A percentile compares a stretch with the other conserved stretches of the same genome.
phyloP scores from a whole-genome alignment of 2,329 filamentous ascomycete genomes.

The Phoma sp. region DNA sequence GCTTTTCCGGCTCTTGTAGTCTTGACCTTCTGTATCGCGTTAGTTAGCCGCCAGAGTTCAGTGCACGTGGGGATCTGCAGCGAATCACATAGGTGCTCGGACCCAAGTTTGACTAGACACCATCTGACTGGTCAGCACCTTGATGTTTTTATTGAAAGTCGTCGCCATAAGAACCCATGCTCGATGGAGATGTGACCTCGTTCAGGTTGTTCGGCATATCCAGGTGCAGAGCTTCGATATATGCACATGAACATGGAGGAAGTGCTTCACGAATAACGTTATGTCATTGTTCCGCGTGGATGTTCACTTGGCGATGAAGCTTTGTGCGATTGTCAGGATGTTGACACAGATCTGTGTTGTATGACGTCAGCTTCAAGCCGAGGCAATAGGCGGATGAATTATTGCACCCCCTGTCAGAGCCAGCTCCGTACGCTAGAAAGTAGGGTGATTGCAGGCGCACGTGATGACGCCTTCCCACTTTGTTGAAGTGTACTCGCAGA shows the following conservation, averaged over 20 bases:
- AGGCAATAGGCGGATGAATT: constrained; percentile 10
- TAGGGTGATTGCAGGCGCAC: no score
- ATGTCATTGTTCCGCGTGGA: background rate
- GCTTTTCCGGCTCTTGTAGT: constrained; percentile 15
- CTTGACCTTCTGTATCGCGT: constrained; percentile 36
- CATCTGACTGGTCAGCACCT: background rate
- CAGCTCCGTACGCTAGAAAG: no score
- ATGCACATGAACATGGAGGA: background rate
- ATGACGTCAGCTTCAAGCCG: constrained; percentile 6
- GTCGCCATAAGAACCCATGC: no score
- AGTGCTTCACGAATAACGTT: background rate
- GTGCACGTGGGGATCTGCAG: constrained; percentile 17
- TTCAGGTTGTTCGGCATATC: background rate
- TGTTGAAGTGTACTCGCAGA: no score
- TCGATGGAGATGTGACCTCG: background rate
- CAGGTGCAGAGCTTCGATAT: background rate
- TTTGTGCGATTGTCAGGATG: constrained; percentile 1
- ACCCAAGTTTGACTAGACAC: background rate
- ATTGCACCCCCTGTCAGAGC: no score
- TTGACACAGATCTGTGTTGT: constrained; percentile 2
- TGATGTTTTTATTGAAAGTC: no score
- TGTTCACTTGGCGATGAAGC: background rate
- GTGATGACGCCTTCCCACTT: no score
- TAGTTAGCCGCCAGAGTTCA: constrained; percentile 18
- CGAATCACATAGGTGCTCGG: constrained; percentile 9